Base-by-base conservation (phyloP, 371 early-diverging fungal genomes). In the Apophysomyces elegans region DNA sequence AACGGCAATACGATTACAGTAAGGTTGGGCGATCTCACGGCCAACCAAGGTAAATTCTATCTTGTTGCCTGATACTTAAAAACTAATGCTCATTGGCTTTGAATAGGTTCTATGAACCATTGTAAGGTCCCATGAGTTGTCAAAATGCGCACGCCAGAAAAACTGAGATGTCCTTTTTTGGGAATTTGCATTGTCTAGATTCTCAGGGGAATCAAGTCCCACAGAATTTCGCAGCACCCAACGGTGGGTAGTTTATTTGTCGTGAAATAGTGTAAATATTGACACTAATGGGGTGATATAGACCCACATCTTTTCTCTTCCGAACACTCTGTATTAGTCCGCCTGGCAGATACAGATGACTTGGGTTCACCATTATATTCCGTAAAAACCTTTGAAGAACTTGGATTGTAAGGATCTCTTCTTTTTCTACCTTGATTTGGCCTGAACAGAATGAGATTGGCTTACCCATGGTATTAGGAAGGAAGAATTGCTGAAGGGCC, bases 401-500 rank as follows among this genome's bases (percentile, higher is more conserved):
- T 94, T 32, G 91, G 91, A n/a, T 74, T 93, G 85, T 87, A 81
- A 67, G 80, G 32, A 26, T 26, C 2, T 26, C 32, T 26, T 26
- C 2, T 26, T 26, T 26, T 26, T 26, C 32, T 26, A 26, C 32
- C 32, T 26, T 26, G 0, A 26, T 26, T 26, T 26, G 32, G 2
- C 32, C 32, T 26, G 32, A 26, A 26, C 32, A 26, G 32, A 2
- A 26, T 26, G 32, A 26, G 2, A 26, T 26, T 3, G 32, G 32
- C 32, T 26, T 26, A 26, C 2, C 2, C 32, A 26, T 3, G 3
- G 2, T 26, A 26, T 26, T 62, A 85, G 86, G 66, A 74, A 81
- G 50, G 83, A 79, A 59, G 89, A 96, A 46, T 79, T 99, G 44
- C 83, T 97, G 58, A 94, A 95, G 77, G 98, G 97, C 59, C 68